Conservation (phyloP, 495 filamentous ascomycete species). For the Hypomontagnella monticulosa region DNA sequence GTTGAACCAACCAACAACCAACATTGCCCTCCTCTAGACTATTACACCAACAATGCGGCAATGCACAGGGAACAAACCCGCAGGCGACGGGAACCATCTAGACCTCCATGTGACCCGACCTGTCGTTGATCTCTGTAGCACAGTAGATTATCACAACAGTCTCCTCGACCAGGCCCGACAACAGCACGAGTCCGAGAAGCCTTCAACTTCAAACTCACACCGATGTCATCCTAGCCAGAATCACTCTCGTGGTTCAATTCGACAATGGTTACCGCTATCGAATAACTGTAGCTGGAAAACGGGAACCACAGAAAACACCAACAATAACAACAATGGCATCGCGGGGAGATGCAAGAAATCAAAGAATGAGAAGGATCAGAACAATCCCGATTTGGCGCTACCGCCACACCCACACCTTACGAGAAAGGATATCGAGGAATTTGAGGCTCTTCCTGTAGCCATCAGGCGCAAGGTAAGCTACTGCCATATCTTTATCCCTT, state of each 20-base stretch:
- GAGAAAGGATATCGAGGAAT: slow-evolving; percentile 49
- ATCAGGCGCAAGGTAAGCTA: slow-evolving; percentile 66
- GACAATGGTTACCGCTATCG: slow-evolving; percentile 36
- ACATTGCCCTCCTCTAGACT: neutral
- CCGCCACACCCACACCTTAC: slow-evolving; percentile 36
- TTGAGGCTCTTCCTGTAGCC: slow-evolving; percentile 65
- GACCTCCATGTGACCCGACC: slow-evolving; percentile 28
- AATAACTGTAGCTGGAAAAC: slow-evolving; percentile 9
- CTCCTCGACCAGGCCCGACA: slow-evolving; percentile 39
- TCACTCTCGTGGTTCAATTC: slow-evolving; percentile 30
- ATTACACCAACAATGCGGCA: slow-evolving; percentile 33
- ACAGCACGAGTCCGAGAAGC: slow-evolving; percentile 21
- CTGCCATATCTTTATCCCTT: slow-evolving; percentile 32
- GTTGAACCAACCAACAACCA: slow-evolving; percentile 29
- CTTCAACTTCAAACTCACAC: slow-evolving; percentile 13
- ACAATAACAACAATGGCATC: neutral
- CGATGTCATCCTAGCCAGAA: slow-evolving; percentile 23
- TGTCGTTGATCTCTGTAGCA: slow-evolving; percentile 27
- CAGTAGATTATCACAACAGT: slow-evolving; percentile 41
- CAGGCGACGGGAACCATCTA: slow-evolving; percentile 42
- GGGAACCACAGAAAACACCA: slow-evolving; percentile 8
- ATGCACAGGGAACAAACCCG: slow-evolving; percentile 18
- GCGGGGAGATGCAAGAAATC: slow-evolving; percentile 20
- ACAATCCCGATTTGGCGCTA: slow-evolving; percentile 14
- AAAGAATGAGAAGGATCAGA: slow-evolving; percentile 32